Conservation (phyloP, 2,329 filamentous ascomycete species). For the Pyrenophora tritici-repentis region DNA sequence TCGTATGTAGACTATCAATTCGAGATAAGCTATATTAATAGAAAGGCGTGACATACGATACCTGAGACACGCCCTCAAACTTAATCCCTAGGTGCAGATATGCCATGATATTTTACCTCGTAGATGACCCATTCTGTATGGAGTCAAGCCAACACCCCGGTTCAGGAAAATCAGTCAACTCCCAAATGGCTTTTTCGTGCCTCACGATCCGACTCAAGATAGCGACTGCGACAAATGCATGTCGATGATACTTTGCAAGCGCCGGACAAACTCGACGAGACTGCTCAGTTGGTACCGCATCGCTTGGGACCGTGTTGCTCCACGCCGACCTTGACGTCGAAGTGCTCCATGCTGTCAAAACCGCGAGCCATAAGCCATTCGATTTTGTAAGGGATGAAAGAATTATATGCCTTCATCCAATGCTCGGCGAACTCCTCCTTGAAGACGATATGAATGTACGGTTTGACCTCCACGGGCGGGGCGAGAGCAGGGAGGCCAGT, state of each 20-base stretch:
- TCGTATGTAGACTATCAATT: background rate
- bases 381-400: constrained; percentile 10
- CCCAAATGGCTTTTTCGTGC: background rate
- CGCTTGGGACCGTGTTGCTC: background rate
- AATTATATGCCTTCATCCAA: constrained; percentile 29
- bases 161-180: background rate
- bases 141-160: background rate
- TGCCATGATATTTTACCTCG: constrained; percentile 2
- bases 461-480: background rate
- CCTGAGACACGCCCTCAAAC: background rate
- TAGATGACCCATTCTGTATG: background rate
- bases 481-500: background rate
- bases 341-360: constrained; percentile 35
- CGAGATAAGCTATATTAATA: background rate
- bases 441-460: constrained; percentile 37
- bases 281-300: background rate
- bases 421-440: constrained; percentile 21
- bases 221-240: background rate
- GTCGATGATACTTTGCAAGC: background rate
- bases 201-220: background rate
- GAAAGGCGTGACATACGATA: background rate
- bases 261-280: background rate
- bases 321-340: constrained; percentile 34
- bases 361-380: constrained; percentile 29
- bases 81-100: background rate